Conservation (phyloP, 23 red algal species). For the Gracilariopsis chorda region DNA sequence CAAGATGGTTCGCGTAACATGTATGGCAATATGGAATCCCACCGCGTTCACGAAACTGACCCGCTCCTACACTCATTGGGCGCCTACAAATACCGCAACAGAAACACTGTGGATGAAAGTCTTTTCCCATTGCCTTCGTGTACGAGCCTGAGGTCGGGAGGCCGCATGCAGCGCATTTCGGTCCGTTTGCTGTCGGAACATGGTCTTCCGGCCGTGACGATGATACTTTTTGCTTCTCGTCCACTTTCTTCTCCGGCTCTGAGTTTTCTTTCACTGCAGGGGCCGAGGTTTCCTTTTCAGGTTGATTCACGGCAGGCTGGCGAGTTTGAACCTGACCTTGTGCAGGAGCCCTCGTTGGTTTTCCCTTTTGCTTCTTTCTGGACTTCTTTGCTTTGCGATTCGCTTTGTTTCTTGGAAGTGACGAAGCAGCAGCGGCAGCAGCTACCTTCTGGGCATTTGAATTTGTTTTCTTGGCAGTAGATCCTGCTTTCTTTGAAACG, state of each 20-base stretch:
- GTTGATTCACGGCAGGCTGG: neutral
- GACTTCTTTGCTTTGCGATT: constrained; percentile 51
- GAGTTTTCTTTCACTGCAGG: neutral
- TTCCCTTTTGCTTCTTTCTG: constrained; percentile 45
- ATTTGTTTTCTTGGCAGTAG: neutral
- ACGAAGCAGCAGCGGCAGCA: constrained; percentile 7
- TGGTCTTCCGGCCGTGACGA: neutral
- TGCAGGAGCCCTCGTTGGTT: neutral
- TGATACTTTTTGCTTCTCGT: neutral
- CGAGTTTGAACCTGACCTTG: neutral
- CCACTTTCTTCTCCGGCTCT: neutral
- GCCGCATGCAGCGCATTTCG: constrained; percentile 68
- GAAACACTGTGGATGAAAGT: constrained; percentile 77
- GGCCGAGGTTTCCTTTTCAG: neutral
- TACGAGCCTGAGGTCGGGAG: constrained; percentile 8
- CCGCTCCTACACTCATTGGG: constrained; percentile 23
- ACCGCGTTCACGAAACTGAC: constrained; percentile 35
- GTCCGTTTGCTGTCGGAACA: neutral
- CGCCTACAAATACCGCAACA: constrained; percentile 61
- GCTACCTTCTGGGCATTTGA: neutral
- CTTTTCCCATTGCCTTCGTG: constrained; percentile 57
- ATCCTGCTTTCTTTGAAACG: neutral
- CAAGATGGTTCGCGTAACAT: constrained; percentile 82
- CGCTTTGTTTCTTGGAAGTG: constrained; percentile 40
- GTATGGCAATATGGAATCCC: constrained; percentile 77